Percentiles rank a stretch among this genome's conserved stretches.
Evolutionary conservation across 2,329 filamentous ascomycete genomes (phyloP).

Genomic region (Claviceps quebecensis): DNA sequence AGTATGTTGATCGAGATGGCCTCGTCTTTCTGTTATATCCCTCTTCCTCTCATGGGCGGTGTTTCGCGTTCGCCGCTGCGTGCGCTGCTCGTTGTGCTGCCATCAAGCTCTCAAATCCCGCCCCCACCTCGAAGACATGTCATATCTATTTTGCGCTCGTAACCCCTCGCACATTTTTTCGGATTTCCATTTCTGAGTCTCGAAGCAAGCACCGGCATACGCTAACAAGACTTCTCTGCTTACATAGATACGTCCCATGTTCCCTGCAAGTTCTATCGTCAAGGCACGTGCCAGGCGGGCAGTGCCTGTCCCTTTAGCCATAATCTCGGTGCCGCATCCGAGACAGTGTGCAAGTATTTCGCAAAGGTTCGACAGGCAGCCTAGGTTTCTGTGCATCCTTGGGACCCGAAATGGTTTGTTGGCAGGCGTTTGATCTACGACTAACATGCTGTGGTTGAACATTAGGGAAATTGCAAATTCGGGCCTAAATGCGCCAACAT

Average conservation of each 20-base stretch:
- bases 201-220: neutral
- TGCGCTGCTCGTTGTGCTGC: neutral
- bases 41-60: neutral
- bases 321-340: slow-evolving; percentile 69
- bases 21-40: neutral
- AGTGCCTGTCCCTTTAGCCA: slow-evolving; percentile 94
- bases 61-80: neutral
- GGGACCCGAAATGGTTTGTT: too few species aligned
- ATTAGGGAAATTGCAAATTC: slow-evolving; percentile 94
- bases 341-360: slow-evolving; percentile 97
- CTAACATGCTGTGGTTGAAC: slow-evolving; percentile 1
- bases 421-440: neutral
- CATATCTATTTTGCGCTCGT: too few species aligned
- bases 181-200: too few species aligned
- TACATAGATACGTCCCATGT: slow-evolving; percentile 80
- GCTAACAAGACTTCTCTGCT: neutral
- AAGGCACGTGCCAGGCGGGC: slow-evolving; percentile 91
- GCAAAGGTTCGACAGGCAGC: slow-evolving; percentile 56
- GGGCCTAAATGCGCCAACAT: slow-evolving; percentile 95
- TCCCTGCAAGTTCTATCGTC: slow-evolving; percentile 97
- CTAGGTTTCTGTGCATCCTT: neutral
- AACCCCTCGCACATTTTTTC: too few species aligned
- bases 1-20: slow-evolving; percentile 22
- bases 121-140: slow-evolving; percentile 2
- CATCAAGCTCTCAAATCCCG: slow-evolving; percentile 1